phyloP scores from a whole-genome alignment of 352 stramenopile genomes.

The Globisporangium takayamanum region DNA sequence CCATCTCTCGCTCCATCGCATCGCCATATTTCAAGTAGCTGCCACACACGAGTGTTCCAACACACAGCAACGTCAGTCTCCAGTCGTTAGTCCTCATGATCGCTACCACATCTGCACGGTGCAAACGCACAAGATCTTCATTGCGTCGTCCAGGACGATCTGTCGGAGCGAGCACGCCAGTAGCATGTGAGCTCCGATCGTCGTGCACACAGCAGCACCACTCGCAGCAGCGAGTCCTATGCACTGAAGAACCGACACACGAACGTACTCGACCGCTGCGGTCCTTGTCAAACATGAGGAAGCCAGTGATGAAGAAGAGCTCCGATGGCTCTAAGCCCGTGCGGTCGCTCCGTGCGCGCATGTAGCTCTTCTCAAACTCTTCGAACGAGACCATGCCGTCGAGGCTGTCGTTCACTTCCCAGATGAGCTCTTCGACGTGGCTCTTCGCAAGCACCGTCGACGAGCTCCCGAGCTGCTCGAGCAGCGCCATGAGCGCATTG shows the following conservation, averaged over 20 bases:
- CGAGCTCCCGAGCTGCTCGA: constrained; percentile 53
- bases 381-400: constrained; percentile 67
- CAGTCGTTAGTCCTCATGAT: not conserved
- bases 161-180: constrained; percentile 11
- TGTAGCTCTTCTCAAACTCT: constrained; percentile 72
- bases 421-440: constrained; percentile 63
- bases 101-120: not conserved
- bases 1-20: constrained; percentile 77
- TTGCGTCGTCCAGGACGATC: constrained; percentile 71
- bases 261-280: constrained; percentile 26
- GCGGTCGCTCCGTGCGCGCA: constrained; percentile 51
- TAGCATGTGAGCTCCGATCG: not conserved
- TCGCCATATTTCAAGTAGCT: constrained; percentile 75
- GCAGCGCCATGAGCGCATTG: constrained; percentile 40
- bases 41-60: not conserved
- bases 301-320: constrained; percentile 79
- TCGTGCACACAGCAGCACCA: too few relatives aligned
- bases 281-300: constrained; percentile 81
- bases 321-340: constrained; percentile 64
- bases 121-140: constrained; percentile 59
- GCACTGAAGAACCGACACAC: not conserved
- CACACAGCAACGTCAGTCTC: constrained; percentile 4
- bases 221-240: not conserved
- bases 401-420: constrained; percentile 77
- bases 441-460: constrained; percentile 27